Conservation (phyloP, 75 land plant species). For the Cupressus sempervirens region DNA sequence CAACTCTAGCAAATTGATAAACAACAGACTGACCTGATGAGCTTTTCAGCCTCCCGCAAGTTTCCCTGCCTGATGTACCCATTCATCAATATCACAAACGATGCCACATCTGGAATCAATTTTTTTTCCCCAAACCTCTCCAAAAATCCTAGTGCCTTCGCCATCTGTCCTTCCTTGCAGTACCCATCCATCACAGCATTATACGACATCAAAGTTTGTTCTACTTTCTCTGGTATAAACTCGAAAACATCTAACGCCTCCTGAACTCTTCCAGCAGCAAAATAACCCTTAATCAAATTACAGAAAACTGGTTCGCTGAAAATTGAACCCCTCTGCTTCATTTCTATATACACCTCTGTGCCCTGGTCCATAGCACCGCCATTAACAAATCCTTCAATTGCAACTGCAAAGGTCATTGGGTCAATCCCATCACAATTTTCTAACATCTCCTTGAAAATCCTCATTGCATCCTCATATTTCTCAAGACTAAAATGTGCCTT, state of each 20-base stretch:
- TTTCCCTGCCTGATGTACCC: constrained; percentile 20
- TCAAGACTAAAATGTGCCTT: constrained; percentile 52
- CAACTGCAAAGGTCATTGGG: constrained; percentile 47
- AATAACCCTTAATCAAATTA: constrained; percentile 39
- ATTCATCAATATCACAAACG: constrained; percentile 37
- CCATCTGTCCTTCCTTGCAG: constrained; percentile 25
- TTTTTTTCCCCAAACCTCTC: constrained; percentile 42
- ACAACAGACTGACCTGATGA: background rate
- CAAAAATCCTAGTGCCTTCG: constrained; percentile 29
- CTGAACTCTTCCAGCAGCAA: constrained; percentile 30
- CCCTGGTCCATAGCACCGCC: constrained; percentile 48
- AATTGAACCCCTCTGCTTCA: constrained; percentile 31
- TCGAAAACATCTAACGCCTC: constrained; percentile 35
- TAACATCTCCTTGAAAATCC: constrained; percentile 56
- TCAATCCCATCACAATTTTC: constrained; percentile 57
- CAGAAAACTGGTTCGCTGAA: constrained; percentile 38
- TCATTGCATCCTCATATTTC: constrained; percentile 46
- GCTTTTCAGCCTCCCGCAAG: background rate
- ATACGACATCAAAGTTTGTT: constrained; percentile 15
- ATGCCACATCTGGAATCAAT: constrained; percentile 28
- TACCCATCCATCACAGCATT: constrained; percentile 40
- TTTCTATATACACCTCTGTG: constrained; percentile 39
- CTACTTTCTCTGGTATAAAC: constrained; percentile 25
- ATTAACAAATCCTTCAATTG: constrained; percentile 48
- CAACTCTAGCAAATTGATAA: background rate